Evolutionary conservation across 179 eudicot species (phyloP).

Genomic region (Vitellaria paradoxa): DNA sequence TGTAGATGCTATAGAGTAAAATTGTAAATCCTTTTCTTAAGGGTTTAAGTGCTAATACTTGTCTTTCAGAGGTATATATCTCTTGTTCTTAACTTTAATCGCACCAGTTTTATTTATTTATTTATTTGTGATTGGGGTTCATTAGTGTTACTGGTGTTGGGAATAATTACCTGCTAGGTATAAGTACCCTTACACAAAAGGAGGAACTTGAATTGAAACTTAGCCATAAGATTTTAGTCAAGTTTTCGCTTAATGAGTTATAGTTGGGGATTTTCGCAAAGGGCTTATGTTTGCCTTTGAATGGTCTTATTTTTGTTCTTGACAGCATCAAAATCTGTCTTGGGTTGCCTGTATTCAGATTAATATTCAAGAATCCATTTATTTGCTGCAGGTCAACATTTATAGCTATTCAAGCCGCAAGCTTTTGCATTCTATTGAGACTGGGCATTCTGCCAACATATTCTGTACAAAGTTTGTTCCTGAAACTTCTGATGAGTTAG

Average conservation of each 20-base stretch:
- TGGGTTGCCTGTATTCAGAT: neutral
- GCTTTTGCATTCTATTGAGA: conserved; percentile 73
- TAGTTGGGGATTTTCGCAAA: neutral
- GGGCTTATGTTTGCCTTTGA: neutral
- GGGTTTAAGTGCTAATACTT: neutral
- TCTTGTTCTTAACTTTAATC: neutral
- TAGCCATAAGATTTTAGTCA: neutral
- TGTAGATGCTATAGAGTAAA: too few species aligned
- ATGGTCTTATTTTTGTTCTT: neutral
- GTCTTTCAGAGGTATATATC: neutral
- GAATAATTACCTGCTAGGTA: neutral
- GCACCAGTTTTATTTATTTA: neutral
- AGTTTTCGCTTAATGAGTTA: neutral
- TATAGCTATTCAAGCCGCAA: conserved; percentile 73
- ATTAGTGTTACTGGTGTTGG: neutral
- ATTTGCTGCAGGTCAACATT: conserved; percentile 64
- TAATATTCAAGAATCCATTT: neutral
- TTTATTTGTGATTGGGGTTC: neutral
- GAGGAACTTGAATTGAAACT: neutral
- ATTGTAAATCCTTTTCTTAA: too few species aligned
- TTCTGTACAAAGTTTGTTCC: conserved; percentile 96
- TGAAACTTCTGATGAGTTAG: conserved; percentile 88
- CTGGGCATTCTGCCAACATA: conserved; percentile 89
- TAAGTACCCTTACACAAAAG: neutral
- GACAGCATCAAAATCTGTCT: neutral